These are phyloP conservation scores for Williopsis jadinii DNA, from an alignment of 1,139 yeast genomes.

Conservation along the genomic window DNA sequence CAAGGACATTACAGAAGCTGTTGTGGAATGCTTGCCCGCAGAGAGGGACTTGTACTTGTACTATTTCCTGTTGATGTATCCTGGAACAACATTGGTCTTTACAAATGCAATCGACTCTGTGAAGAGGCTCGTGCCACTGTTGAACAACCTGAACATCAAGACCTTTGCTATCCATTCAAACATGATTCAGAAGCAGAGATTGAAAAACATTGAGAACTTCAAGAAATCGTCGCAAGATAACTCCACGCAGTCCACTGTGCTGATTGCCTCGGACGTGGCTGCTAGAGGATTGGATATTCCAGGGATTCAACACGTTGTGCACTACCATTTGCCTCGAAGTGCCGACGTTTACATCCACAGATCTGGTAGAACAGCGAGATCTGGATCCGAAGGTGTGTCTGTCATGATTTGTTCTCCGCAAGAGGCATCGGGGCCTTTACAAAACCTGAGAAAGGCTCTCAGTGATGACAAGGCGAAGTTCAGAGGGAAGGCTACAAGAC, in stretches of 20 bases:
- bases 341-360: constrained; percentile 95
- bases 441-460: constrained; percentile 62
- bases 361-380: constrained; percentile 98
- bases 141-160: constrained; percentile 62
- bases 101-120: constrained; percentile 94
- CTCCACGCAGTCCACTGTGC: constrained; percentile 51
- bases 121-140: constrained; percentile 71
- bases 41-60: constrained; percentile 89
- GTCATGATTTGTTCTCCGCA: constrained; percentile 90
- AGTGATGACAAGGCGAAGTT: constrained; percentile 31
- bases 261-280: constrained; percentile 95
- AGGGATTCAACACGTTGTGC: constrained; percentile 87
- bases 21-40: constrained; percentile 84
- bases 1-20: constrained; percentile 69
- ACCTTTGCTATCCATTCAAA: constrained; percentile 85
- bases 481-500: constrained; percentile 25
- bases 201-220: constrained; percentile 75
- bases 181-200: constrained; percentile 91
- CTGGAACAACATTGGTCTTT: constrained; percentile 86
- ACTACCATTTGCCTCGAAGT: constrained; percentile 89
- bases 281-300: constrained; percentile 97
- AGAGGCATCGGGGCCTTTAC: constrained; percentile 83
- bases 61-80: constrained; percentile 79
- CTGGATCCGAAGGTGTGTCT: constrained; percentile 89
- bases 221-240: constrained; percentile 41